A percentile compares a stretch with the other conserved stretches of the same genome.
Conservation (phyloP, 2,329 filamentous ascomycete species). For the Colletotrichum tanaceti region DNA sequence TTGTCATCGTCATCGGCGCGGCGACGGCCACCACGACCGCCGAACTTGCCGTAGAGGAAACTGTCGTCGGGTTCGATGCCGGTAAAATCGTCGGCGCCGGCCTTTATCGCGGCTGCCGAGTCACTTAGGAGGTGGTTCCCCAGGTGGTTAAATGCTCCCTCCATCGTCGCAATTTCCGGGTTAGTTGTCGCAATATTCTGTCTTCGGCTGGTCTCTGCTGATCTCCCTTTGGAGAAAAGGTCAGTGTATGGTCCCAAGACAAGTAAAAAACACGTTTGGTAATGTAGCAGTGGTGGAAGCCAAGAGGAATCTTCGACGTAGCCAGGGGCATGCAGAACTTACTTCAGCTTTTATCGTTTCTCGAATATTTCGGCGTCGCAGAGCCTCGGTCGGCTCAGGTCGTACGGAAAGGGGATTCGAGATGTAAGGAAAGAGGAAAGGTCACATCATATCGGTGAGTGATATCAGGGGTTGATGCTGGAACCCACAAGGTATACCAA, state of each 20-base stretch:
- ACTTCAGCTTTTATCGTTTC: constrained; percentile 30
- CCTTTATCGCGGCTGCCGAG: constrained; percentile 87
- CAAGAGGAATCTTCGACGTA: constrained; percentile 10
- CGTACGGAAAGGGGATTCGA: constrained; percentile 40
- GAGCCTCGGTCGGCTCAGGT: constrained; percentile 41
- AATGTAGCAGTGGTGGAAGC: not conserved
- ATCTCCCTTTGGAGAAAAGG: constrained; percentile 15
- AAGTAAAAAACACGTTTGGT: not conserved
- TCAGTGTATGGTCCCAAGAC: constrained; percentile 22
- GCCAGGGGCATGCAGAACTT: constrained; percentile 25
- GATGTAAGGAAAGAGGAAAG: constrained; percentile 29
- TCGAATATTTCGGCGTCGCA: constrained; percentile 41
- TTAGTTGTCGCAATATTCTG: constrained; percentile 9
- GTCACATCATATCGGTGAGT: constrained; percentile 42
- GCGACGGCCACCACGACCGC: constrained; percentile 71
- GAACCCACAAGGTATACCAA: constrained; percentile 30
- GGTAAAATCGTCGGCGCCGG: constrained; percentile 79
- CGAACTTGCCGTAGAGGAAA: constrained; percentile 78
- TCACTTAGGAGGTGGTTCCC: constrained; percentile 89
- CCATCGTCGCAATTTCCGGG: constrained; percentile 66
- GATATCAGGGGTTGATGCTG: constrained; percentile 10
- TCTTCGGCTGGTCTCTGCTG: constrained; percentile 30
- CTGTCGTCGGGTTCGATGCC: constrained; percentile 82
- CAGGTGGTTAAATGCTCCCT: constrained; percentile 88
- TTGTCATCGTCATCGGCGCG: constrained; percentile 91